Conservation (phyloP, 148 eudicot species). For the Vaccinium macrocarpon region DNA sequence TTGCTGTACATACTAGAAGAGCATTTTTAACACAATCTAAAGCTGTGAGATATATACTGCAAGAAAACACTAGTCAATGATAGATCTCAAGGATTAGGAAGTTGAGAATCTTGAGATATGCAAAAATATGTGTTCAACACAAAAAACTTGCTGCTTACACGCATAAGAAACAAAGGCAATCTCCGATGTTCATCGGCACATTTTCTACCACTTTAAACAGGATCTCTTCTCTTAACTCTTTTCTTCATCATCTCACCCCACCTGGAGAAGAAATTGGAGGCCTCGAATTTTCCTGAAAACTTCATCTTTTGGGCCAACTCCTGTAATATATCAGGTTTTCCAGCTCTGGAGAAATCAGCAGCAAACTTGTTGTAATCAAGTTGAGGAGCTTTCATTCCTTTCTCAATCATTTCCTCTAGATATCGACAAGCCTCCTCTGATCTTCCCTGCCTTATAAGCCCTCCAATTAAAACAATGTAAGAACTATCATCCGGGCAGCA, state of each 20-base stretch:
- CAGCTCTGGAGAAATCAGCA: slow-evolving; percentile 56
- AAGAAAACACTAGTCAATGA: background rate
- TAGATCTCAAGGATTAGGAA: background rate
- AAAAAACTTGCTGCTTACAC: background rate
- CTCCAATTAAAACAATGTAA: slow-evolving; percentile 72
- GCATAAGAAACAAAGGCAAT: background rate
- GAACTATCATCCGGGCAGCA: slow-evolving; percentile 91
- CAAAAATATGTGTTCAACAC: too few species aligned
- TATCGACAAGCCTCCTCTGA: slow-evolving; percentile 68
- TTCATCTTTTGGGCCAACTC: slow-evolving; percentile 72
- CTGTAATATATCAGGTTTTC: slow-evolving; percentile 57
- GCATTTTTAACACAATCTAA: background rate
- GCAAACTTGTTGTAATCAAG: slow-evolving; percentile 69
- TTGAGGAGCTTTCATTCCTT: slow-evolving; percentile 87
- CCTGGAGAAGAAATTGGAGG: slow-evolving; percentile 50
- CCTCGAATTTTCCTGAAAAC: slow-evolving; percentile 63
- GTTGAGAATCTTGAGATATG: background rate
- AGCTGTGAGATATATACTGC: background rate
- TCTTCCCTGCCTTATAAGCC: slow-evolving; percentile 68
- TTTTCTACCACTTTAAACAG: slow-evolving; percentile 6
- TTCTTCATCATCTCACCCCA: slow-evolving; percentile 65
- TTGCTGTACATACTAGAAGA: background rate
- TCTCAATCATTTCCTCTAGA: slow-evolving; percentile 76
- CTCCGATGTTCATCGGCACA: background rate
- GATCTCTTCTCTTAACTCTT: slow-evolving; percentile 29